Percentiles rank a stretch among this genome's conserved stretches.
These are phyloP conservation scores for Citrullus amarus DNA, from an alignment of 306 rosid species.

Conservation along the genomic window DNA sequence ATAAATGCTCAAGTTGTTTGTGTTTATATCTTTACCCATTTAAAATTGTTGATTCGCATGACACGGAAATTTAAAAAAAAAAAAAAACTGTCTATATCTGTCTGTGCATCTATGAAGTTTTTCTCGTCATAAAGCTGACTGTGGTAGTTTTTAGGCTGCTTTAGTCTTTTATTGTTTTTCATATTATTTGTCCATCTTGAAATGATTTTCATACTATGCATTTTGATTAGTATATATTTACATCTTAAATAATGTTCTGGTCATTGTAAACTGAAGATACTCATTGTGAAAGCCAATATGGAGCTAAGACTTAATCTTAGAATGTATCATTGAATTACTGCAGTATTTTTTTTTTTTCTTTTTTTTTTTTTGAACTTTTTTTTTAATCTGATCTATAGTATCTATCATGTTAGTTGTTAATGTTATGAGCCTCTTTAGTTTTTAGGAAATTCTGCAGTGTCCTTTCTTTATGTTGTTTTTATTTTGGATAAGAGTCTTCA, in stretches of 20 bases:
- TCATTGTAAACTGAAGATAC: background rate
- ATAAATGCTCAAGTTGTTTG: background rate
- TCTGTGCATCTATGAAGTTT: background rate
- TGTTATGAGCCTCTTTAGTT: background rate
- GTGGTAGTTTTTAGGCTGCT: background rate
- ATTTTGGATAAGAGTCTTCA: background rate
- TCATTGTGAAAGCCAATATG: constrained; percentile 1
- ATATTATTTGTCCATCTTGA: background rate
- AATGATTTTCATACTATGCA: background rate
- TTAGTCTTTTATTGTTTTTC: background rate
- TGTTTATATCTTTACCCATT: background rate
- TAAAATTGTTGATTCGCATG: background rate
- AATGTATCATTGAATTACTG: background rate
- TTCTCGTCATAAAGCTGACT: background rate
- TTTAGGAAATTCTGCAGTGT: background rate
- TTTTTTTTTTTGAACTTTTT: background rate
- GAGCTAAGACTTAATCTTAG: background rate
- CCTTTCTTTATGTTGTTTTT: background rate
- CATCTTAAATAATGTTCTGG: background rate
- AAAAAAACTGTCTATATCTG: background rate
- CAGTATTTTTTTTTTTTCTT: background rate
- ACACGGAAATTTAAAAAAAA: background rate
- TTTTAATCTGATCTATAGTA: background rate
- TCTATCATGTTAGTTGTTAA: background rate
- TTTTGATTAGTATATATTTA: background rate